Conservation (phyloP, 192 early-diverging fungal genomes). For the Coemansia sp. region DNA sequence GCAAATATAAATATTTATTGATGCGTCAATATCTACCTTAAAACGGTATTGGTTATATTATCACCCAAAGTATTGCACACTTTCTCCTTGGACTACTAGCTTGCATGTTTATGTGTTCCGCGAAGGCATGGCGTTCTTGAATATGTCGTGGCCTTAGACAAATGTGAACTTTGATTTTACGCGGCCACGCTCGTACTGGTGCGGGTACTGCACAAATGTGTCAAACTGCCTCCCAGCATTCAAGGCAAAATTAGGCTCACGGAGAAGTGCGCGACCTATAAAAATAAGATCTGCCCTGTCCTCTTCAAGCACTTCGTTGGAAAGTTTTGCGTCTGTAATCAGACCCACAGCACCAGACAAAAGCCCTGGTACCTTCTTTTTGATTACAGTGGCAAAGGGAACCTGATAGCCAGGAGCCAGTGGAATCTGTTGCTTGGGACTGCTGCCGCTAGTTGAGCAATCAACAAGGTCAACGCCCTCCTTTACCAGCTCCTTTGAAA, state of each 20-base stretch:
- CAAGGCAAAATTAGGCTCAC: conserved; percentile 67
- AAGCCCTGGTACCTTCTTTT: conserved; percentile 58
- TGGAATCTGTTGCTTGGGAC: conserved; percentile 55
- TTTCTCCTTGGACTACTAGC: no score
- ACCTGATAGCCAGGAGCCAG: conserved; percentile 64
- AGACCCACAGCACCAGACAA: conserved; percentile 66
- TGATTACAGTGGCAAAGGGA: conserved; percentile 65
- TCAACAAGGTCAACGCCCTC: conserved; percentile 88
- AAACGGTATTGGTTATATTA: no score
- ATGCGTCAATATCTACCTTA: no score
- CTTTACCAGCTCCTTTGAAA: conserved; percentile 56
- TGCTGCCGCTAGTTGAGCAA: conserved; percentile 74
- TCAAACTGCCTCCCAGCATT: conserved; percentile 66
- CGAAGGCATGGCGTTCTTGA: background rate
- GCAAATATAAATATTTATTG: no score
- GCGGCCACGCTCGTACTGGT: conserved; percentile 64
- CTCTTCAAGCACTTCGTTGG: conserved; percentile 64
- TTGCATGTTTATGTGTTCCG: no score
- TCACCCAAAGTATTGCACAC: background rate
- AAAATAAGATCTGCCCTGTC: conserved; percentile 74
- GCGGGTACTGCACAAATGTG: conserved; percentile 60
- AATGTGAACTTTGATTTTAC: conserved; percentile 28
- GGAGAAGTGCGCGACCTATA: conserved; percentile 67
- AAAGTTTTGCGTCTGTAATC: conserved; percentile 66
- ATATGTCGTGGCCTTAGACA: conserved; percentile 9